phyloP scores from a whole-genome alignment of 768 basidiomycete genomes.

The Tricholoma terreum region DNA sequence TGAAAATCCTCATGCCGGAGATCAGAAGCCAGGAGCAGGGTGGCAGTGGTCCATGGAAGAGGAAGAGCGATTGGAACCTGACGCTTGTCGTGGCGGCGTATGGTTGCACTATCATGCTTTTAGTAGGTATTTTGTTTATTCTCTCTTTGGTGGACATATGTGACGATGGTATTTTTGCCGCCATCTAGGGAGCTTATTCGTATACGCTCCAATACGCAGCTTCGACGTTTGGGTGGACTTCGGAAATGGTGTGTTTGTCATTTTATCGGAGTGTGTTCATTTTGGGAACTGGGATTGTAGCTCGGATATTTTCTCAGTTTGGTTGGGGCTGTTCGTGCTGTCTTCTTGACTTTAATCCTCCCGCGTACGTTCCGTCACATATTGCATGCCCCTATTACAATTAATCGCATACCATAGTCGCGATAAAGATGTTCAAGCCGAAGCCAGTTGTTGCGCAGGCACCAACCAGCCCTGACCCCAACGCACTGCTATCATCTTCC shows the following conservation, averaged over 20 bases:
- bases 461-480: constrained; percentile 49
- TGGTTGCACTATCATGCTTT: constrained; percentile 45
- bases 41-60: constrained; percentile 37
- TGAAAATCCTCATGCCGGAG: constrained; percentile 60
- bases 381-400: neutral
- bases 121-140: constrained; percentile 30
- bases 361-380: constrained; percentile 45
- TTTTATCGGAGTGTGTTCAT: neutral
- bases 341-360: constrained; percentile 52
- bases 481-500: constrained; percentile 23
- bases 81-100: constrained; percentile 52
- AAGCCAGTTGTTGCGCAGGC: constrained; percentile 31
- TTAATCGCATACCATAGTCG: neutral
- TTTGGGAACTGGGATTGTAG: neutral
- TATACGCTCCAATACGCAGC: constrained; percentile 68
- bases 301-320: constrained; percentile 67
- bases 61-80: constrained; percentile 62
- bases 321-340: constrained; percentile 49
- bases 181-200: constrained; percentile 48
- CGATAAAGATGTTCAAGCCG: neutral
- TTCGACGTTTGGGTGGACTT: constrained; percentile 59
- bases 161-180: neutral
- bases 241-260: constrained; percentile 49
- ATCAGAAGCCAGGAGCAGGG: constrained; percentile 15
- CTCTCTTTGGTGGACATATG: neutral